Conservation (phyloP, 768 basidiomycete genomes). For the Suillus luteus region DNA sequence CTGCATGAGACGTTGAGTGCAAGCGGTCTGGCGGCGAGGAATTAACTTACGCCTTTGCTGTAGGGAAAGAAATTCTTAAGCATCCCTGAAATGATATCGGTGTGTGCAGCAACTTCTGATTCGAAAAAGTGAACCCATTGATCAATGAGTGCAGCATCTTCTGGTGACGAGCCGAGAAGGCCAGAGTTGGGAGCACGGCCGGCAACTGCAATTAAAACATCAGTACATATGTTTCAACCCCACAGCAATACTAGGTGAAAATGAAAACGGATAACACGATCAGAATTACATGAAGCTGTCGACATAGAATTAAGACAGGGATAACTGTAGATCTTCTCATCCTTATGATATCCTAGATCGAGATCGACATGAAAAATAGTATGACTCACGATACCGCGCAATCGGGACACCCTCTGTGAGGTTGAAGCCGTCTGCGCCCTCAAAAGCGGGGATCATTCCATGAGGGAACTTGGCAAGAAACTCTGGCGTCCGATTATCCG, state of each 20-base stretch:
- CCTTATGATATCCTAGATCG: constrained; percentile 20
- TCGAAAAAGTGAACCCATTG: constrained; percentile 85
- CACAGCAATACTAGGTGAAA: constrained; percentile 3
- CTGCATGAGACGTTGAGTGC: constrained; percentile 37
- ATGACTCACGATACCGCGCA: constrained; percentile 75
- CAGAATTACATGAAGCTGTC: constrained; percentile 37
- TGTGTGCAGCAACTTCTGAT: constrained; percentile 52
- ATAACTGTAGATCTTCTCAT: constrained; percentile 59
- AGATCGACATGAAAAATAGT: neutral
- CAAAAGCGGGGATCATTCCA: constrained; percentile 85
- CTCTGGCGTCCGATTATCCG: constrained; percentile 70
- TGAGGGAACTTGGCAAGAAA: constrained; percentile 75
- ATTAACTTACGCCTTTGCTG: constrained; percentile 73
- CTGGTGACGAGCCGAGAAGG: constrained; percentile 64
- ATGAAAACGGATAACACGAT: constrained; percentile 9
- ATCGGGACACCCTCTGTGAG: constrained; percentile 80
- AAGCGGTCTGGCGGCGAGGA: neutral
- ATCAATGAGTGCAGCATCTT: constrained; percentile 76
- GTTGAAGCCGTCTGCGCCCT: constrained; percentile 73
- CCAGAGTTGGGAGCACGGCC: constrained; percentile 72
- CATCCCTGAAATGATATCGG: constrained; percentile 43
- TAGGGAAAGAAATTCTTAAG: constrained; percentile 63
- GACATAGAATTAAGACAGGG: constrained; percentile 71
- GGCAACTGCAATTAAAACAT: constrained; percentile 58
- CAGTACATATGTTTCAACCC: constrained; percentile 11